Conservation (phyloP, 768 basidiomycete species). For the Leccinum uliginosum region DNA sequence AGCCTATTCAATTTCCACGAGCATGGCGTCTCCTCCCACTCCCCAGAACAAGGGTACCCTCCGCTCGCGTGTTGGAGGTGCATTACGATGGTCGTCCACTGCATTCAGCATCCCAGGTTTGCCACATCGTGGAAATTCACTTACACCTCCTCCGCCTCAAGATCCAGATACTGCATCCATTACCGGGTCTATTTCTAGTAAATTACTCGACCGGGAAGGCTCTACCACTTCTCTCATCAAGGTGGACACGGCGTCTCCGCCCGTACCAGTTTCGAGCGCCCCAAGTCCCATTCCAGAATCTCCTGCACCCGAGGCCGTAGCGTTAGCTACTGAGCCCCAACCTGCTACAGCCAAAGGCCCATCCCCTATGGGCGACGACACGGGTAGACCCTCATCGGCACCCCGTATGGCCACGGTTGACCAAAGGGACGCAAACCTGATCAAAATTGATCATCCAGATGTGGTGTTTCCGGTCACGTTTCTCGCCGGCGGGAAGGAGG, state of each 20-base stretch:
- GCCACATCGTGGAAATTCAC: conserved; percentile 28
- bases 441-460: too few relatives aligned
- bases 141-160: conserved; percentile 22
- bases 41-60: conserved; percentile 38
- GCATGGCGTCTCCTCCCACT: conserved; percentile 26
- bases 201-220: conserved; percentile 27
- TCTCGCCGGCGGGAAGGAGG: too few relatives aligned
- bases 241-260: conserved; percentile 32
- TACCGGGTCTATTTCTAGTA: conserved; percentile 25
- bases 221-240: conserved; percentile 29
- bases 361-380: conserved; percentile 30
- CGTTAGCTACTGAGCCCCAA: conserved; percentile 29
- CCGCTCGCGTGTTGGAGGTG: conserved; percentile 58
- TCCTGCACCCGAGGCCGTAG: conserved; percentile 54
- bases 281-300: conserved; percentile 72
- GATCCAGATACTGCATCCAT: conserved; percentile 27
- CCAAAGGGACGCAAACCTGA: too few relatives aligned
- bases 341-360: conserved; percentile 29
- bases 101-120: conserved; percentile 39
- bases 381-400: too few relatives aligned
- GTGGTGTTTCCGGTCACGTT: too few relatives aligned
- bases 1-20: conserved; percentile 14
- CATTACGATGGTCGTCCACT: conserved; percentile 58
- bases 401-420: too few relatives aligned
- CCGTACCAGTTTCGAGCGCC: conserved; percentile 20